Conservation (phyloP, 768 basidiomycete species). For the Mrakia hoshinonis region DNA sequence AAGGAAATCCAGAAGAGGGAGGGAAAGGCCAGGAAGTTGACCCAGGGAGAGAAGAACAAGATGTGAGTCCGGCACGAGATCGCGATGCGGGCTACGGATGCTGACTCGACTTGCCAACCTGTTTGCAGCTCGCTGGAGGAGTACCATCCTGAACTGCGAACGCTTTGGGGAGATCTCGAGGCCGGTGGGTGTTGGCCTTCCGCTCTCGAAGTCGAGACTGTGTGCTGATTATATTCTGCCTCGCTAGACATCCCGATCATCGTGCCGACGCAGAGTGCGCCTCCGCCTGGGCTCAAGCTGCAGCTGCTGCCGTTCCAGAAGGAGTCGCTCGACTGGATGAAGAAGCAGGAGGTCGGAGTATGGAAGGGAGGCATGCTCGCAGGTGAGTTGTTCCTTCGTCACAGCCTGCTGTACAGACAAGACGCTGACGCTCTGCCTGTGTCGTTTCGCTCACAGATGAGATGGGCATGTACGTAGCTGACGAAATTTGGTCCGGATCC, state of each 20-base stretch:
- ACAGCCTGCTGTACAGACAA: not conserved
- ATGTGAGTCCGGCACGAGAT: conserved; percentile 43
- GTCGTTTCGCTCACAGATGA: not conserved
- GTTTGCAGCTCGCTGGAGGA: conserved; percentile 38
- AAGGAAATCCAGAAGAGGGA: conserved; percentile 53
- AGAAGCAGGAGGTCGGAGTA: conserved; percentile 72
- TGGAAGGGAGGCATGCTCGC: conserved; percentile 92
- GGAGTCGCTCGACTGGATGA: conserved; percentile 94
- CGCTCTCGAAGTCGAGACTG: not conserved
- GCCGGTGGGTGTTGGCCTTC: conserved; percentile 37
- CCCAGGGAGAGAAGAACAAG: conserved; percentile 43
- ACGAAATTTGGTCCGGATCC: not conserved
- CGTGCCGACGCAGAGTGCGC: conserved; percentile 60
- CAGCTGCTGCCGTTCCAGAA: conserved; percentile 86
- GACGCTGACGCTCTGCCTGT: not conserved
- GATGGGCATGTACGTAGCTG: conserved; percentile 24
- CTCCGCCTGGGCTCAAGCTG: conserved; percentile 74
- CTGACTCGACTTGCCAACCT: conserved; percentile 29
- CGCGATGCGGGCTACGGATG: not conserved
- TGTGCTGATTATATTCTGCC: too few relatives aligned
- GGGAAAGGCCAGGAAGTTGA: conserved; percentile 50
- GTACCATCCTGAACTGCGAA: conserved; percentile 68
- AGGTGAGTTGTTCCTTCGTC: conserved; percentile 34
- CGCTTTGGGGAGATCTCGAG: conserved; percentile 82
- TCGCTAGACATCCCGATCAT: conserved; percentile 47